Evolutionary conservation across 768 basidiomycete species (phyloP), one percentile per base, ranked within the genome.

Genomic region (Kwoniella sp.): DNA sequence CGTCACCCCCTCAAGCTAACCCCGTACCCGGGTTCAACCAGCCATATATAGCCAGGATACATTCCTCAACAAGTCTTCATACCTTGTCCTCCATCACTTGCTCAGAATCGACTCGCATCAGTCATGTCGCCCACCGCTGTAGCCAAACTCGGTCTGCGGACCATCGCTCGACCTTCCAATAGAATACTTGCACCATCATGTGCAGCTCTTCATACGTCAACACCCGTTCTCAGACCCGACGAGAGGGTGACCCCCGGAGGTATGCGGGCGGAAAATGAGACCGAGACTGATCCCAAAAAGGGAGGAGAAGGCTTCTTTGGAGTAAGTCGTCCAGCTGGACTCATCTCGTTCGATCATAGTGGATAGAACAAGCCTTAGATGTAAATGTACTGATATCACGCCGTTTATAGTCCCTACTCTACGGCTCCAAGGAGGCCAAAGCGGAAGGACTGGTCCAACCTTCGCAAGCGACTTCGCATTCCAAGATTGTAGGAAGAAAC

Each of bases 401-500:
- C 40, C 21, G 6, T 2, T 13, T 17, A 2, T 60, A 77, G 76
- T 65, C 76, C 21, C 44, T 99, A 59, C 82, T 99, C 62, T 93
- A 98, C 80, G 96, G 96, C n/a, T 93, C 91, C 29, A 87, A 88
- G 50, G 88, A 92, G 74, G 94, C 94, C 49, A 89, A 90, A 81
- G 84, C 90, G 90, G 54, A 81, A 86, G 37, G 67, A 10, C 64
- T 74, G 0, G 67, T 72, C 37, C 51, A 64, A 30, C 25, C 37
- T 22, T 24, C 58, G 44, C 29, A 51, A 61, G 82, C 85, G 49
- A 85, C 86, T 60, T 90, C 94, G 74, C 93, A 98, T 78, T 93
- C 91, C 1, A 85, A 87, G 71, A 81, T 94, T 8, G 89, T 99
- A 44, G 95, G 91, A 33, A 83, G 95, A 63, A 92, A 93, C 50